Percentiles rank a stretch among this genome's conserved stretches.
phyloP scores from a whole-genome alignment of 2,329 filamentous ascomycete genomes.

The Raffaelea ambrosiae region DNA sequence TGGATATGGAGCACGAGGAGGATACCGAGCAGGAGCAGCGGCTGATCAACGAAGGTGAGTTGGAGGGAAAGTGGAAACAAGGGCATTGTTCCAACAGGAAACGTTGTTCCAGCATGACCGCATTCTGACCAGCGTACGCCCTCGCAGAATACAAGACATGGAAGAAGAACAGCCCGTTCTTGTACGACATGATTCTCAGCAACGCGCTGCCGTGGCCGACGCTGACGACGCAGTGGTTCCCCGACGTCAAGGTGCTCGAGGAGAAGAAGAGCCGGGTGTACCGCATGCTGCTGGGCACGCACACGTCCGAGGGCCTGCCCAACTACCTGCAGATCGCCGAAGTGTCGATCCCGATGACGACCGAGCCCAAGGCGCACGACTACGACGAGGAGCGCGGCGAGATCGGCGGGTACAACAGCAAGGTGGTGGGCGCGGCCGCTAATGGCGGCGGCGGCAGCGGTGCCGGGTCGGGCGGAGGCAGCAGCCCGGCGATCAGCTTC shows the following conservation, averaged over 20 bases:
- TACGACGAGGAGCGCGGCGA: constrained; percentile 90
- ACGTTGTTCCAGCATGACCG: too few relatives aligned
- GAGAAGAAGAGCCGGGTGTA: constrained; percentile 84
- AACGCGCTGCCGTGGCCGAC: constrained; percentile 97
- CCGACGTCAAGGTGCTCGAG: constrained; percentile 80
- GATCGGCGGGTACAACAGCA: constrained; percentile 82
- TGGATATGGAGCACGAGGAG: constrained; percentile 53
- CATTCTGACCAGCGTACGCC: too few relatives aligned
- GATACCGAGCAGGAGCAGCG: constrained; percentile 70
- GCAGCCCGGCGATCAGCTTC: constrained; percentile 67
- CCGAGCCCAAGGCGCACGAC: constrained; percentile 65
- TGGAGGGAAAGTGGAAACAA: background rate
- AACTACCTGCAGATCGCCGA: constrained; percentile 95
- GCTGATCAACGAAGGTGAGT: constrained; percentile 80
- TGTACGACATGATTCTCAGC: constrained; percentile 94
- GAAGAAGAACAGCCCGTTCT: constrained; percentile 99
- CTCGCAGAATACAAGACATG: constrained; percentile 90
- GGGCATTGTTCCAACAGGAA: too few relatives aligned
- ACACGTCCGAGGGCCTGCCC: constrained; percentile 75
- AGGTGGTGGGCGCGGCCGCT: constrained; percentile 6
- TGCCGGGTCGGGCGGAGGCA: background rate
- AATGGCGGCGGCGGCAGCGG: constrained; percentile 14
- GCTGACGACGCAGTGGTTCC: constrained; percentile 95
- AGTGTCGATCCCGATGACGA: constrained; percentile 80
- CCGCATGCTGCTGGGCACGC: constrained; percentile 85